Evolutionary conservation across 2,329 filamentous ascomycete genomes (phyloP).

Genomic region (Sordariomycetes sp.): DNA sequence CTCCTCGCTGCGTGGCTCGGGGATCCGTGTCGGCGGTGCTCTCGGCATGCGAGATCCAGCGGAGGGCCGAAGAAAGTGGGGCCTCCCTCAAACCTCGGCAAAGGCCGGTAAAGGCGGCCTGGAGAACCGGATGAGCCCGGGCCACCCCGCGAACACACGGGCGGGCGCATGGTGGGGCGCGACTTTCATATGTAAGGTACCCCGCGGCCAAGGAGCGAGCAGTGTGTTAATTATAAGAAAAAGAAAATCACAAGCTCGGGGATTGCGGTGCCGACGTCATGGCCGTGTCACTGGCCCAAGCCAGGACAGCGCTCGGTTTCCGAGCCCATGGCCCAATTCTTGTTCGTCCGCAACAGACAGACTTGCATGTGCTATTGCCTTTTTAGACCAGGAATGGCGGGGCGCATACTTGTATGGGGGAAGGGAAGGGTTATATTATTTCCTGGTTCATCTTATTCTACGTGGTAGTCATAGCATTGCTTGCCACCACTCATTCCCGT

Average conservation of each 20-base stretch:
- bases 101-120: neutral
- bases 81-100: neutral
- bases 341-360: too few species aligned
- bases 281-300: neutral
- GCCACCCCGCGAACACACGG: neutral
- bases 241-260: neutral
- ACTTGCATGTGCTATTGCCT: too few species aligned
- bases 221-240: neutral
- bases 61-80: neutral
- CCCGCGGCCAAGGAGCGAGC: neutral
- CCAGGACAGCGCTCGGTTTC: neutral
- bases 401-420: too few species aligned
- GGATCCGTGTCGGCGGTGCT: neutral
- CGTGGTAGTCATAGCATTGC: too few species aligned
- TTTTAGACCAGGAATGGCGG: too few species aligned
- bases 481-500: too few species aligned
- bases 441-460: too few species aligned
- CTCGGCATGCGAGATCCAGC: neutral
- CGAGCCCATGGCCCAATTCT: neutral
- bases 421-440: too few species aligned
- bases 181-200: neutral
- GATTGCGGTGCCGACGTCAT: neutral
- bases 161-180: neutral
- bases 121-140: neutral
- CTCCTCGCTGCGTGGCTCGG: neutral